Base-by-base conservation (phyloP, 1,139 yeast species). In the Tardiomyces digboiensis region DNA sequence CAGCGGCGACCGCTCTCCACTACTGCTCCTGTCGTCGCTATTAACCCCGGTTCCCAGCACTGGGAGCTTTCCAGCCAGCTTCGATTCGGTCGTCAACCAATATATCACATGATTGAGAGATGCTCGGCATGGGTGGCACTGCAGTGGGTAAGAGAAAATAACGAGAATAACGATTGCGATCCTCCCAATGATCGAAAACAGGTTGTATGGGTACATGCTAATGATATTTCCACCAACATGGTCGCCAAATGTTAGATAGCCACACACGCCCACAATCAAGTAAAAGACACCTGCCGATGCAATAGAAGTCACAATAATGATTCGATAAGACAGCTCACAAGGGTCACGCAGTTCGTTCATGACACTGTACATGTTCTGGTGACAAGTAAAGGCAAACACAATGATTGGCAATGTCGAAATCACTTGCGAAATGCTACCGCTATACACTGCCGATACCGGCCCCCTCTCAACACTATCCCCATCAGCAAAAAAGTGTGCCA, bases 301-400 rank as follows among this genome's bases (percentile, higher is more conserved):
- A 39, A 86, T 71, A 2, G 93, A 78, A 4, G 71, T 52, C 40
- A 68, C 62, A 38, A 82, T 70, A 42, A 91, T 77, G n/a, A 55
- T 60, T 7, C 72, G 56, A 42, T 82, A 70, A 42, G 75, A 74
- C 5, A 62, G 48, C 47, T 80, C 62, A 0, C 81, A 65, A 51
- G 79, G 80, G 50, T 76, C 75, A 41, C 66, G 65, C 42, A 91
- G 70, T 65, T 91, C 99, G 58, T 88, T 86, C 56, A 88, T 76
- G 44, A 89, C 84, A 8, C 95, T 82, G 62, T 85, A 89, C 80
- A 91, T 83, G 54, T 69, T 91, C 67, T 91, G 97, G 52, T 91
- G 94, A 50, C 97, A 94, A 0, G 97, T 89, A 63, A 79, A 93
- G 2, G 97, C 97, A 67, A 93, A 87, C 16, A 91, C 84, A 46